Percentiles rank a stretch among this genome's conserved stretches.
Evolutionary conservation across 441 rosid genomes (phyloP).

Genomic region (Breynia disticha): DNA sequence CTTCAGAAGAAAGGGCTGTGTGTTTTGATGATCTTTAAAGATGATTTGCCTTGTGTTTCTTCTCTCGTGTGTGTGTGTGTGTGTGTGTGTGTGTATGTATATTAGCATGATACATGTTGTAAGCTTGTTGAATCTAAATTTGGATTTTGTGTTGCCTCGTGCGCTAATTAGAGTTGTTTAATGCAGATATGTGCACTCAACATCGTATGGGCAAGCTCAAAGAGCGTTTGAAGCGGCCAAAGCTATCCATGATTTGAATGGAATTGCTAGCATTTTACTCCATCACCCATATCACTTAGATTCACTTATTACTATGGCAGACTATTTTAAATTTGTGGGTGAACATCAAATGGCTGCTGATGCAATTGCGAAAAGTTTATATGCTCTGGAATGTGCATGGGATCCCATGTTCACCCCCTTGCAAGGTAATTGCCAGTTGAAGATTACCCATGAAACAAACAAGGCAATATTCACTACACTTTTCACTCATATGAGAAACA

Average conservation of each 20-base stretch:
- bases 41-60: too few relatives aligned
- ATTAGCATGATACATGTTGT: too few relatives aligned
- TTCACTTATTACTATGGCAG: conserved; percentile 85
- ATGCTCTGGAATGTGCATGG: conserved; percentile 89
- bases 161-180: conserved; percentile 6
- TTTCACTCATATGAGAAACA: conserved; percentile 76
- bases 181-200: conserved; percentile 45
- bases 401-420: conserved; percentile 71
- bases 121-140: too few relatives aligned
- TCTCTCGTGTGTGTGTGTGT: too few relatives aligned
- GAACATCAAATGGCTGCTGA: conserved; percentile 86
- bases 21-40: too few relatives aligned
- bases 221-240: conserved; percentile 73
- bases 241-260: conserved; percentile 73
- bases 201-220: conserved; percentile 64
- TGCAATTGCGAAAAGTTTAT: conserved; percentile 67
- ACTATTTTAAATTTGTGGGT: conserved; percentile 70
- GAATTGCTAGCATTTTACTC: conserved; percentile 58
- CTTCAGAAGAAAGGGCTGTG: too few relatives aligned
- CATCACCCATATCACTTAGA: conserved; percentile 76
- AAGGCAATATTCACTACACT: conserved; percentile 62
- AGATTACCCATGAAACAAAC: conserved; percentile 65
- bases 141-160: too few relatives aligned
- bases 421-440: conserved; percentile 68
- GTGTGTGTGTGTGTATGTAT: too few relatives aligned